phyloP scores from a whole-genome alignment of 768 basidiomycete genomes.

The Suillus cothurnatus region DNA sequence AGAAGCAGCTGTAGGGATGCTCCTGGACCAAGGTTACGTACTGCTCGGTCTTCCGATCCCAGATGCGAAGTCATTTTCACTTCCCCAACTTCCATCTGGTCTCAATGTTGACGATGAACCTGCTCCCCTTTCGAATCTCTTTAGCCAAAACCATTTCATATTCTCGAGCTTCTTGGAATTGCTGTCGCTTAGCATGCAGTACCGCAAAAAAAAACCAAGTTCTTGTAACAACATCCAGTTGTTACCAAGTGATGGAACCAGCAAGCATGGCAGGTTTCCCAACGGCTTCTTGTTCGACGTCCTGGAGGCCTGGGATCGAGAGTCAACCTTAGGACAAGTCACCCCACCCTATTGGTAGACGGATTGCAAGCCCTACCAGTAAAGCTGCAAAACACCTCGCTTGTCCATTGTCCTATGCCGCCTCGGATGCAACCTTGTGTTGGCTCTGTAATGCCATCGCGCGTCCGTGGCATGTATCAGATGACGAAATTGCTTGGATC shows the following conservation, averaged over 20 bases:
- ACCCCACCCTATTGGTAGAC: not conserved
- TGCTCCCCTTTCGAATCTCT: not conserved
- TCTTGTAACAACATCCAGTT: conserved; percentile 6
- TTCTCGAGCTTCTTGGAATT: not conserved
- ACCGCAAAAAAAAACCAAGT: not conserved
- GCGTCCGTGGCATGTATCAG: conserved; percentile 1
- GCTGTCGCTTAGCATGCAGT: not conserved
- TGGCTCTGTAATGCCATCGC: not conserved
- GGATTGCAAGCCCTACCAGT: not conserved
- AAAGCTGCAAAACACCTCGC: not conserved
- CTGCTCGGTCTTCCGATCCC: no score
- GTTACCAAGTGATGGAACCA: conserved; percentile 3
- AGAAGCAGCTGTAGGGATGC: no score
- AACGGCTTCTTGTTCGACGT: not conserved
- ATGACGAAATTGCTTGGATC: not conserved
- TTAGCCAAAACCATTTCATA: not conserved
- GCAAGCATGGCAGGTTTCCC: conserved; percentile 2
- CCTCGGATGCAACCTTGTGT: not conserved
- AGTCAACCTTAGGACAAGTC: conserved; percentile 4
- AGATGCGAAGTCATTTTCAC: not conserved
- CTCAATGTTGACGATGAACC: not conserved
- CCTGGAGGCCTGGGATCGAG: not conserved
- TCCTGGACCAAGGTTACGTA: no score
- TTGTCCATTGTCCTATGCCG: not conserved
- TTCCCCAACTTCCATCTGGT: conserved; percentile 3